Evolutionary conservation across 2,329 filamentous ascomycete genomes (phyloP).

Genomic region (Lachnellula hyalina): DNA sequence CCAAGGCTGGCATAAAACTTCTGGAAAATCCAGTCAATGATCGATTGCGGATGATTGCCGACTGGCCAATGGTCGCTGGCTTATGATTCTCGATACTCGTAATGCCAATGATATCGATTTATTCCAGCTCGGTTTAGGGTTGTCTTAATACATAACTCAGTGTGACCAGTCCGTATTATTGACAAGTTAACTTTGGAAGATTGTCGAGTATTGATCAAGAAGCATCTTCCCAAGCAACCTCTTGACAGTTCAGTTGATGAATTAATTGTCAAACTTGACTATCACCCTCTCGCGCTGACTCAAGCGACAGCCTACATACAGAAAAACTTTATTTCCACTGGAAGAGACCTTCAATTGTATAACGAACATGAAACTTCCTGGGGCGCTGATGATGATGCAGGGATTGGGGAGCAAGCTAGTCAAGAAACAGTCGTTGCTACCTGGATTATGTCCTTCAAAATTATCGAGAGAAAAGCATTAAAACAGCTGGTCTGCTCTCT

Average conservation of each 20-base stretch:
- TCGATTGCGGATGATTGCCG: not conserved
- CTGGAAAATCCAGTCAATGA: not conserved
- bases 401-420: not conserved
- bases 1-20: not conserved
- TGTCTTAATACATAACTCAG: not conserved
- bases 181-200: not conserved
- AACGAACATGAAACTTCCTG: not conserved
- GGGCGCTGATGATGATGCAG: not conserved
- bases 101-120: not conserved
- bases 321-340: constrained; percentile 1
- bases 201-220: not conserved
- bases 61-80: not conserved
- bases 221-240: not conserved
- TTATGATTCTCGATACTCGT: constrained; percentile 4
- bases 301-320: constrained; percentile 14
- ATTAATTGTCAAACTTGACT: constrained; percentile 2
- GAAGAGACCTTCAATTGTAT: constrained; percentile 4
- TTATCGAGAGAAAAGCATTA: not conserved
- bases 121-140: not conserved
- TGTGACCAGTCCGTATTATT: not conserved
- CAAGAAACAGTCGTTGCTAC: constrained; percentile 1
- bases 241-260: not conserved
- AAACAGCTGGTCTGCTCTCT: constrained; percentile 4
- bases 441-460: constrained; percentile 7
- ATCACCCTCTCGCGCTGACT: constrained; percentile 13